Conservation (phyloP, 1,284 basidiomycete species). For the Rhodotorula sp. region DNA sequence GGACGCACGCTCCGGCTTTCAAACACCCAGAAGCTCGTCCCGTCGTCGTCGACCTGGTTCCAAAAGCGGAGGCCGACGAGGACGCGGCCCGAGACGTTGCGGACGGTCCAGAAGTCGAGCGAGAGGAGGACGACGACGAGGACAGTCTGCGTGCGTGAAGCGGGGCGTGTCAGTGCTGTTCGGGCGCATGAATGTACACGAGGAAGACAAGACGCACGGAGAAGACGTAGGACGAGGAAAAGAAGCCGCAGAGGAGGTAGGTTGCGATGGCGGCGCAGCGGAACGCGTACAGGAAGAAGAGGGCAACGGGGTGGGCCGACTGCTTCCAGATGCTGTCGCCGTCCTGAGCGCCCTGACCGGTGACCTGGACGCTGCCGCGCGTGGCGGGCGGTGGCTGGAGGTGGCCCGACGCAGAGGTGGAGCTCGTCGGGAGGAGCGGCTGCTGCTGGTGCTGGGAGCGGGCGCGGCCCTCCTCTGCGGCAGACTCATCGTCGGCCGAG, state of each 20-base stretch:
- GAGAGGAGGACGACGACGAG: constrained; percentile 85
- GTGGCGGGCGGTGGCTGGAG: too few relatives aligned
- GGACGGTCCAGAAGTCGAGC: constrained; percentile 95
- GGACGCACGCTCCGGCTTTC: constrained; percentile 58
- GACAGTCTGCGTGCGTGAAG: constrained; percentile 65
- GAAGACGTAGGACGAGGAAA: constrained; percentile 85
- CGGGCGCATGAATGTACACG: too few relatives aligned
- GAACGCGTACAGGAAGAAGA: constrained; percentile 84
- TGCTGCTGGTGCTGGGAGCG: background rate
- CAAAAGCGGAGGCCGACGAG: constrained; percentile 90
- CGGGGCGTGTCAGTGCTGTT: background rate
- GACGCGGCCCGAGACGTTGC: constrained; percentile 89
- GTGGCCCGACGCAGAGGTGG: background rate
- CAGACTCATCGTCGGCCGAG: constrained; percentile 33
- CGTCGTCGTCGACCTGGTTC: constrained; percentile 97
- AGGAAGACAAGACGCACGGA: constrained; percentile 62
- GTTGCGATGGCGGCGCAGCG: constrained; percentile 78
- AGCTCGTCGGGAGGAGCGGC: background rate
- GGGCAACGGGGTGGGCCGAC: constrained; percentile 68
- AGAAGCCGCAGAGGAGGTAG: constrained; percentile 80
- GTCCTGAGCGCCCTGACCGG: background rate
- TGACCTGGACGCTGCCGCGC: constrained; percentile 24
- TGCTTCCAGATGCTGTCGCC: constrained; percentile 27
- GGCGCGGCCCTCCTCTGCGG: constrained; percentile 11
- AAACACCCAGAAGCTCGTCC: constrained; percentile 93